Base-by-base conservation (phyloP, 2,329 filamentous ascomycete genomes). In the Ceratocystis papillata region DNA sequence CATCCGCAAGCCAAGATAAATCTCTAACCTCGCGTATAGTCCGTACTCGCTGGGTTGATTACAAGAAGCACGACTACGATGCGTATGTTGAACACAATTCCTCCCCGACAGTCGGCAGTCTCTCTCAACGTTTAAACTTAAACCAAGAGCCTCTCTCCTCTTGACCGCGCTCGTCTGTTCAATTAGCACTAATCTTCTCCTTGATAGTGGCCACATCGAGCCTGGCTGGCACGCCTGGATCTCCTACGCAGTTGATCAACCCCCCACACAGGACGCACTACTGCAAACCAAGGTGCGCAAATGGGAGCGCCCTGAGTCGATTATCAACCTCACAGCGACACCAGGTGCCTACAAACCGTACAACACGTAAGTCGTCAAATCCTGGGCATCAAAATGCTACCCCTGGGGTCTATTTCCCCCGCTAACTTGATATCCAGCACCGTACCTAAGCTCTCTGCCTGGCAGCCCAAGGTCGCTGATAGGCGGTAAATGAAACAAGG, bases 161-260 rank as follows among this genome's bases (percentile, higher is more conserved):
- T 46, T 22, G 30, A 20, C 30, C 48, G 8, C 30, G 22, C 4
- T 41, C n/a, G 28, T 15, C 6, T 50, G 15, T 30, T 25, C 12
- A 5, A 41, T 41, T 41, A 41, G 12, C 12, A 41, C 37, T 15
- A 12, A 4, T 41, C 6, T 8, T 22, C n/a, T 15, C 20, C 12
- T 41, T 5, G 3, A 57, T 55, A 69, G 69, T 53, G 84, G 84
- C 67, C 90, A 96, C 65, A 89, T 96, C 72, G 93, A 97, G 77
- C 92, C 93, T 63, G 89, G 93, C 77, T 99, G 94, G 94, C 94
- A 97, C 79, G 90, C 89, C 37, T 99, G 94, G 94, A 91, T 99
- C 72, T 90, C 90, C 70, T 97, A 99, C 79, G 80, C 86, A 78
- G 87, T 96, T 72, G 91, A 97, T 77, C 88, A 89, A 77, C 86